Base-by-base conservation (phyloP, 176 grass and related monocot genomes). In the Paspalum notatum region DNA sequence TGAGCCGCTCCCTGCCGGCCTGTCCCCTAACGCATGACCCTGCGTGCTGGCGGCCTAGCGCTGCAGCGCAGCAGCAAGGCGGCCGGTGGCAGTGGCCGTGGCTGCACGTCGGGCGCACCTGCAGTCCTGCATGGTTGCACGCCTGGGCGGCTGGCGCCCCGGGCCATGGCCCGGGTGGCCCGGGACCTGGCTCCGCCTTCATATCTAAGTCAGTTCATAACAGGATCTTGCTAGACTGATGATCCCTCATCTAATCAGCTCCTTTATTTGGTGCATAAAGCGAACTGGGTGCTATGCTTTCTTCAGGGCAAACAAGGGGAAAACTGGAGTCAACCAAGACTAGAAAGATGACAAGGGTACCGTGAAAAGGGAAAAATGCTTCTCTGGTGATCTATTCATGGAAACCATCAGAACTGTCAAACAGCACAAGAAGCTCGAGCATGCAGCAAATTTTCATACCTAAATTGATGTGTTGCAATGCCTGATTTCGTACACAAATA, bases 261-360 rank as follows among this genome's bases (percentile, higher is more conserved):
- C 12, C 18, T 4, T 12, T 77, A 66, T 18, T n/a, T 82, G n/a
- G 45, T 50, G 48, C 78, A 89, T 82, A 32, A 82, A 89, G 77
- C 80, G 72, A 42, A 77, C 39, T 43, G 83, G 87, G 21, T 89
- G 87, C 72, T 89, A 89, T 59, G 78, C 82, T 58, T 89, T 89
- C 72, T 89, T 85, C 56, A 59, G 41, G 48, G 8, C 56, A 38
- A 57, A 85, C 27, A 85, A 72, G 52, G 42, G 66, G 65, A 77
- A 13, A 66, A 51, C 59, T n/a, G 82, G 57, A 65, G 57, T 12
- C 3, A 62, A 18, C 77, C 41, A 85, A 44, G 82, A 89, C 11
- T 85, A 80, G 52, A 10, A 80, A 12, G 1, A 39, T 11, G 15
- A 56, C 46, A 62, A 12, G 48, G 18, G 37, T 55, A 56, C 37